Evolutionary conservation across 1,139 yeast species (phyloP).

Genomic region (Lizanozyma gosingica): DNA sequence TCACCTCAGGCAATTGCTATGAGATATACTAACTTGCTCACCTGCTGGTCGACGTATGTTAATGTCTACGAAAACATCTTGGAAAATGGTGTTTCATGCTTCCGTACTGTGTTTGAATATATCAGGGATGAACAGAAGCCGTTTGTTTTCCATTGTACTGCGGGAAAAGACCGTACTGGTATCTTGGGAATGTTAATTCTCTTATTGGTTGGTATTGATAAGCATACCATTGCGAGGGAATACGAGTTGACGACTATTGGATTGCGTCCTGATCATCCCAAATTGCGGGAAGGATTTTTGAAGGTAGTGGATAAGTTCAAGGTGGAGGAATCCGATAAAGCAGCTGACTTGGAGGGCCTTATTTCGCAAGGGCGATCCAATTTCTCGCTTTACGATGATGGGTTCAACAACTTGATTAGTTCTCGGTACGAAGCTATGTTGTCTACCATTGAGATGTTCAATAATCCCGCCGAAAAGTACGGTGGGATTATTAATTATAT

Average conservation of each 20-base stretch:
- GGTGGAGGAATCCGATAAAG: conserved; percentile 9
- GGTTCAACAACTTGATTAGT: conserved; percentile 51
- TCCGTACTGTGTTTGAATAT: conserved; percentile 39
- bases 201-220: conserved; percentile 55
- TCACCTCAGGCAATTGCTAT: conserved; percentile 60
- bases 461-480: conserved; percentile 30
- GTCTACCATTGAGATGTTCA: conserved; percentile 43
- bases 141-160: conserved; percentile 68
- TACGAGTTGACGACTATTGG: conserved; percentile 70
- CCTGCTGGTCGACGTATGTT: conserved; percentile 58
- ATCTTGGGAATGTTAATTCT: conserved; percentile 60
- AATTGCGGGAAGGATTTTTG: conserved; percentile 25
- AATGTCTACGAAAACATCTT: conserved; percentile 57
- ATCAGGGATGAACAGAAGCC: conserved; percentile 47
- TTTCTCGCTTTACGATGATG: conserved; percentile 38
- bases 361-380: conserved; percentile 27
- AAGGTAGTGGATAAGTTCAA: conserved; percentile 20
- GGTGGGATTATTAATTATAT: conserved; percentile 52
- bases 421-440: conserved; percentile 70
- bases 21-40: conserved; percentile 46
- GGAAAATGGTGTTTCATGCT: conserved; percentile 36
- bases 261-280: conserved; percentile 39
- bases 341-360: conserved; percentile 19
- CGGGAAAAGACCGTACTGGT: conserved; percentile 87
- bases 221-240: conserved; percentile 58